Percentiles rank a stretch among this genome's conserved stretches.
Conservation (phyloP, 768 basidiomycete genomes). For the Amanita jacksonii region DNA sequence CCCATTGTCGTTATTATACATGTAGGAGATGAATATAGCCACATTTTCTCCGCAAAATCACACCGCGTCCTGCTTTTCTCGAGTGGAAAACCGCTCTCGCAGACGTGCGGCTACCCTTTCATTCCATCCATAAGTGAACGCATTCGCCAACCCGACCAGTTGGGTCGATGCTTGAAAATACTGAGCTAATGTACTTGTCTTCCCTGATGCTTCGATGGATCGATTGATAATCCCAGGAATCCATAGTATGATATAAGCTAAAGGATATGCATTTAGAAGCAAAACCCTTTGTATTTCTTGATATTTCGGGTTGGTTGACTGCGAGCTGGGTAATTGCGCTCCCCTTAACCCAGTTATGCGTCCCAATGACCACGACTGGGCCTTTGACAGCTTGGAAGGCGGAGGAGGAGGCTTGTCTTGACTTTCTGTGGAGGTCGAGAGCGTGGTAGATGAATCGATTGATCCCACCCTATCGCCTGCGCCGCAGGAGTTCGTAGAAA, state of each 20-base stretch:
- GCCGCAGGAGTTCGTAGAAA: neutral
- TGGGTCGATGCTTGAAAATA: constrained; percentile 11
- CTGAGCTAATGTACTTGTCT: constrained; percentile 6
- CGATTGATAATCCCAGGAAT: constrained; percentile 12
- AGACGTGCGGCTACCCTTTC: constrained; percentile 9
- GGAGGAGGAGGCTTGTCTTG: neutral
- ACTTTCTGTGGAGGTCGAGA: neutral
- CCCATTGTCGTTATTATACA: no score
- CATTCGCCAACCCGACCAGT: constrained; percentile 11
- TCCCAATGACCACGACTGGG: neutral
- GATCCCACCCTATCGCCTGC: neutral
- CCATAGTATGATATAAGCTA: constrained; percentile 13
- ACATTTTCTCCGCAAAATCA: no score
- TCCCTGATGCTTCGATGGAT: constrained; percentile 10
- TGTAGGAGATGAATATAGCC: no score
- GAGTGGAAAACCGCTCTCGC: constrained; percentile 2
- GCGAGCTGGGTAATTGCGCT: neutral
- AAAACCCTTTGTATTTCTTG: constrained; percentile 5
- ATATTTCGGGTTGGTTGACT: neutral
- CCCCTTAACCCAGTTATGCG: neutral
- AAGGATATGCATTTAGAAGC: constrained; percentile 12
- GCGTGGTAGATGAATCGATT: neutral
- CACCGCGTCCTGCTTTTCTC: no score
- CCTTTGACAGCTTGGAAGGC: neutral
- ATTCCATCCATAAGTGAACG: constrained; percentile 12